Percentiles rank a stretch among this genome's conserved stretches.
These are phyloP conservation scores for Saccharomycopsis synnaedendra DNA, from an alignment of 805 yeast species.

Conservation along the genomic window DNA sequence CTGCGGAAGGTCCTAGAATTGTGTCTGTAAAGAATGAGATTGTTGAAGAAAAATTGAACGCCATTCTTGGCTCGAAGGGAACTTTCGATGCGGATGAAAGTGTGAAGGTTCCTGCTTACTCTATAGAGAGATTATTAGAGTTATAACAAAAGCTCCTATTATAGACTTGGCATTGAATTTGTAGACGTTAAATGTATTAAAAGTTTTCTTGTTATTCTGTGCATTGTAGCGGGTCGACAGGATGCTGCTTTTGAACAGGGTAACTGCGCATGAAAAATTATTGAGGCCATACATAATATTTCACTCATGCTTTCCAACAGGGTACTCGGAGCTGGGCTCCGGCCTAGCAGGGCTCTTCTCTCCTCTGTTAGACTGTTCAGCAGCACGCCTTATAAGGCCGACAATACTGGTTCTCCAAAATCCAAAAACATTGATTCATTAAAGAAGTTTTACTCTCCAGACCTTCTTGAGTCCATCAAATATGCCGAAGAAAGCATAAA, in stretches of 20 bases:
- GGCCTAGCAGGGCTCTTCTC: too few relatives aligned
- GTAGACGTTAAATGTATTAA: too few relatives aligned
- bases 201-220: too few relatives aligned
- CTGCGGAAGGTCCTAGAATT: conserved; percentile 8
- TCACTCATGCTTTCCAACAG: too few relatives aligned
- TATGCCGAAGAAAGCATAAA: conserved; percentile 67
- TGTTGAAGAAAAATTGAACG: conserved; percentile 11
- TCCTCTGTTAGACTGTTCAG: not conserved
- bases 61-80: conserved; percentile 8
- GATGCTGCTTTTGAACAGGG: too few relatives aligned
- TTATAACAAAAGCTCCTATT: not conserved
- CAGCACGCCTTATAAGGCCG: not conserved
- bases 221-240: too few relatives aligned
- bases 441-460: conserved; percentile 71
- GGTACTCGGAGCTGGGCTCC: too few relatives aligned
- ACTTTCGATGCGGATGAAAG: not conserved
- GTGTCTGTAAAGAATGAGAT: conserved; percentile 10
- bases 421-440: conserved; percentile 27
- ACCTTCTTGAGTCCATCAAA: conserved; percentile 68
- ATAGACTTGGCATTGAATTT: too few relatives aligned
- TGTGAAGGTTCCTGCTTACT: conserved; percentile 11
- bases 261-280: too few relatives aligned
- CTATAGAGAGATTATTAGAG: conserved; percentile 14
- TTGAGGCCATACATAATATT: too few relatives aligned
- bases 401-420: conserved; percentile 7